phyloP scores from a whole-genome alignment of 2,329 filamentous ascomycete species.

The Acrocalymma vagum region DNA sequence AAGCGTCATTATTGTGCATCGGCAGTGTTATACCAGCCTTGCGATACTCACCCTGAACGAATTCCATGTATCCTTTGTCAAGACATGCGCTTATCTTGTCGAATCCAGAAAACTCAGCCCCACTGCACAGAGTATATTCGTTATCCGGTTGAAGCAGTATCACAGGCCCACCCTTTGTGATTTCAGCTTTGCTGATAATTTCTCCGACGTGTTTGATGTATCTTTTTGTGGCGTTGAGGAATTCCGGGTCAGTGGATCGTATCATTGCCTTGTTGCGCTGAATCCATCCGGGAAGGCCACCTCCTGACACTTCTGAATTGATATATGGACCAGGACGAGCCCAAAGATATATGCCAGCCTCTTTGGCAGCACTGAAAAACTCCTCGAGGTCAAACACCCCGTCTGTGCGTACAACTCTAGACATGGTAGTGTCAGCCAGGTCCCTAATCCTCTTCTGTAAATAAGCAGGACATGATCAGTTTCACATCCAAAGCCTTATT shows the following conservation, averaged over 20 bases:
- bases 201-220: constrained; percentile 57
- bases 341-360: constrained; percentile 62
- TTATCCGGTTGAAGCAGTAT: constrained; percentile 64
- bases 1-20: constrained; percentile 61
- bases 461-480: too few relatives aligned
- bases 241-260: too few relatives aligned
- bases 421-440: too few relatives aligned
- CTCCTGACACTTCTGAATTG: constrained; percentile 59
- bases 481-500: too few relatives aligned
- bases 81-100: too few relatives aligned
- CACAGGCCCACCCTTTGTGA: constrained; percentile 61
- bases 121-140: too few relatives aligned
- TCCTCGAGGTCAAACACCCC: too few relatives aligned
- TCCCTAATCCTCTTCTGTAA: too few relatives aligned
- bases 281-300: constrained; percentile 57
- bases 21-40: constrained; percentile 60
- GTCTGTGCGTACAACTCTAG: too few relatives aligned
- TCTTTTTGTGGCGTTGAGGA: too few relatives aligned
- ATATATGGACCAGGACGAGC: constrained; percentile 61
- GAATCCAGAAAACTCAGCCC: too few relatives aligned
- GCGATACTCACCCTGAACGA: constrained; percentile 57
- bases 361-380: constrained; percentile 61
- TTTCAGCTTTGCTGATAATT: constrained; percentile 60
- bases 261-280: too few relatives aligned
- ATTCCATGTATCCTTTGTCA: constrained; percentile 62